Base-by-base conservation (phyloP, 345 rosid species). In the Hevea brasiliensis region DNA sequence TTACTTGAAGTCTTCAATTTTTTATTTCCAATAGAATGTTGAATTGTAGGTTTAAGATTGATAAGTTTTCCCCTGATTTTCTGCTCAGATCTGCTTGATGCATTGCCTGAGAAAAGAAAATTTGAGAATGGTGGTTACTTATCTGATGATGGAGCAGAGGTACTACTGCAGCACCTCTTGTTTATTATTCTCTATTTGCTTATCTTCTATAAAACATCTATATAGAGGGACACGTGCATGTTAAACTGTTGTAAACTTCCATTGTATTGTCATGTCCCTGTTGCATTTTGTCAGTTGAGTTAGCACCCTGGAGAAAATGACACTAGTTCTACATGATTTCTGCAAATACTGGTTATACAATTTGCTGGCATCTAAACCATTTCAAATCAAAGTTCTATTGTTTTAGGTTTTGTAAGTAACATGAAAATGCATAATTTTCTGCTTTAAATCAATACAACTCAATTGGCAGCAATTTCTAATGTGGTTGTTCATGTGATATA, bases 111-210 rank as follows among this genome's bases (percentile, higher is more conserved):
- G 73, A 90, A 90, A 70, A 87, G 98, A 74, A 85, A 83, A 70
- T 67, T 74, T 23, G 97, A 88, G 72, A 94, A 92, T 77, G 98
- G 89, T 42, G 94, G 87, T 59, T 83, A 83, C 80, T 80, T 79
- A 85, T 90, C 95, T 40, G 90, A 87, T 78, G 97, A 90, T 64
- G 96, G 74, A 79, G 71, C 84, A 35, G 84, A 83, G 87, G 79
- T 79, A 60, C 44, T 27, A 35, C 62, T 50, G 37, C 73, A 51
- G 3, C 63, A 2, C 3, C 35, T 4, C 6, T 35, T 48, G 13
- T 35, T 35, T 53, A 18, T 15, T 15, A 6, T 18, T 35, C 48
- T 68, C 1, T 55, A n/a, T 35, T 10, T 23, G 9, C 32, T 12
- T n/a, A n/a, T 4, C 58, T 32, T 47, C 17, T 3, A 32, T 29